These are phyloP conservation scores for Dalechampia spathulata DNA, from an alignment of 441 rosid species.

Conservation along the genomic window DNA sequence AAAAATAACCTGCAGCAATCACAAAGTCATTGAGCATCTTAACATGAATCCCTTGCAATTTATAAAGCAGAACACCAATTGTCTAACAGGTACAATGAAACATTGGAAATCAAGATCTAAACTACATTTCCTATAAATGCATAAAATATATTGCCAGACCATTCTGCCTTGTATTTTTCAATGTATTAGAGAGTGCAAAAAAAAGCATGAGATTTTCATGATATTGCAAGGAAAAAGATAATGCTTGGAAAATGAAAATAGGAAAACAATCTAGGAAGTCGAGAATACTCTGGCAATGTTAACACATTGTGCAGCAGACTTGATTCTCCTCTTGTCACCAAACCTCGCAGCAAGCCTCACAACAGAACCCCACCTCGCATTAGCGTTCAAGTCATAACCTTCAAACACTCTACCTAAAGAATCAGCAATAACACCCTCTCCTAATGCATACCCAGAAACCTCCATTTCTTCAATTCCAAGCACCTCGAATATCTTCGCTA, in stretches of 20 bases:
- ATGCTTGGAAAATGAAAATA: neutral
- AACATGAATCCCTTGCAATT: neutral
- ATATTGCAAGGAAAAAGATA: neutral
- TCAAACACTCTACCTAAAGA: conserved; percentile 31
- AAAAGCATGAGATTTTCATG: neutral
- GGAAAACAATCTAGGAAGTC: neutral
- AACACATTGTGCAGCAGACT: conserved; percentile 46
- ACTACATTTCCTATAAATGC: no score
- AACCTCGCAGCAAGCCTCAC: conserved; percentile 44
- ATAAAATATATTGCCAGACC: neutral
- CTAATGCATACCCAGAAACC: conserved; percentile 57
- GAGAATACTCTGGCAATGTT: conserved; percentile 45
- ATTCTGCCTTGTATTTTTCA: neutral
- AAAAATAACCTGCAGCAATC: conserved; percentile 39
- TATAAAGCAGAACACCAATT: neutral
- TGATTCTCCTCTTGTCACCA: conserved; percentile 38
- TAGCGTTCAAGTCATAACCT: conserved; percentile 46
- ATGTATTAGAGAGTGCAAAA: no score
- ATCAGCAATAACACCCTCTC: conserved; percentile 64
- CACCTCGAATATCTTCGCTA: conserved; percentile 54
- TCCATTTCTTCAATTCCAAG: conserved; percentile 56
- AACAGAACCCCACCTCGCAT: conserved; percentile 55
- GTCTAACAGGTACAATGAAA: neutral
- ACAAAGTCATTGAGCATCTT: conserved; percentile 9
- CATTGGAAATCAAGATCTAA: no score